Percentiles rank a stretch among this genome's conserved stretches.
phyloP scores from a whole-genome alignment of 441 rosid genomes.

The Populus trichocarpa region DNA sequence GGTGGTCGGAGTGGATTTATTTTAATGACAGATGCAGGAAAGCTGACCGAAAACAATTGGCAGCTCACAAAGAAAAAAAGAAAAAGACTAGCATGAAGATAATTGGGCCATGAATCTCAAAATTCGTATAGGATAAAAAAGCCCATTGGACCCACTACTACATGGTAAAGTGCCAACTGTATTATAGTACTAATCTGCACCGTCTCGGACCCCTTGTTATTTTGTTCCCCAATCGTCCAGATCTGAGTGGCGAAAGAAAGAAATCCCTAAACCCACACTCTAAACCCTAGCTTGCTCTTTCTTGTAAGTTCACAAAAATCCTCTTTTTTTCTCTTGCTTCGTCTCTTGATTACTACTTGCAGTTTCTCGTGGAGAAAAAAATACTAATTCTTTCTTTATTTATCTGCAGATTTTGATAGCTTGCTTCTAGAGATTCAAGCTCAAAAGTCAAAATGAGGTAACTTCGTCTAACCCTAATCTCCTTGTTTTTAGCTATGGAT shows the following conservation, averaged over 20 bases:
- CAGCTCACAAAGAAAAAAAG: too few species aligned
- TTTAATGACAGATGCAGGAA: too few species aligned
- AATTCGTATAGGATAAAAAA: not conserved
- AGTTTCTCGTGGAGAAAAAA: not conserved
- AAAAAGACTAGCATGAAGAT: too few species aligned
- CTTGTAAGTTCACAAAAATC: not conserved
- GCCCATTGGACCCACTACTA: not conserved
- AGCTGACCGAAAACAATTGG: too few species aligned
- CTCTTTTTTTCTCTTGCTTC: not conserved
- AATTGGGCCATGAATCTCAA: not conserved
- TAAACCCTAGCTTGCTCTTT: not conserved
- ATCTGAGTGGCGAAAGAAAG: not conserved
- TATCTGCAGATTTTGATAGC: not conserved
- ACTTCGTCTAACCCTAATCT: not conserved
- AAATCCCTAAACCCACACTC: not conserved
- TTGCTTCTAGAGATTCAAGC: not conserved
- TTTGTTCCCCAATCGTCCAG: not conserved
- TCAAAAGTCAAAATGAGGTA: not conserved
- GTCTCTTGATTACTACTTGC: not conserved
- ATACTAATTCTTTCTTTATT: not conserved
- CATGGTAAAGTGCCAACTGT: not conserved
- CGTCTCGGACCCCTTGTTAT: not conserved
- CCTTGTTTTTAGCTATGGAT: not conserved
- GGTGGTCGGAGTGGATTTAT: too few species aligned
- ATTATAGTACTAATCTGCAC: not conserved